A percentile compares a stretch with the other conserved stretches of the same genome.
phyloP scores from a whole-genome alignment of 192 early-diverging fungal species.

The Gryganskiella cystojenkinii region DNA sequence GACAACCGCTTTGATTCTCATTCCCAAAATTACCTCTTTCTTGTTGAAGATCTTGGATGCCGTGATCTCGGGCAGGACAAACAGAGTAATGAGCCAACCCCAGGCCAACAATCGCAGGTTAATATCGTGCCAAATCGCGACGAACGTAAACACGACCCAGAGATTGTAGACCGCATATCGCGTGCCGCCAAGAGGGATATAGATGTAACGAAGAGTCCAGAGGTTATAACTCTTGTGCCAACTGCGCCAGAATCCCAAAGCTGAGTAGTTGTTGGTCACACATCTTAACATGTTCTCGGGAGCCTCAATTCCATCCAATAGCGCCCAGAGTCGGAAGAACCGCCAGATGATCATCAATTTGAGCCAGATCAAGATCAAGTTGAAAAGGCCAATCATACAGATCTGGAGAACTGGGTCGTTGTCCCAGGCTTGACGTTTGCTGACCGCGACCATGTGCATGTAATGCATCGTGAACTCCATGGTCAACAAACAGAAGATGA shows the following conservation, averaged over 20 bases:
- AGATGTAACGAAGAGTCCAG: slow-evolving; percentile 91
- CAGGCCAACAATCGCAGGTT: slow-evolving; percentile 85
- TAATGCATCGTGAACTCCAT: slow-evolving; percentile 94
- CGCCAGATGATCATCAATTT: slow-evolving; percentile 95
- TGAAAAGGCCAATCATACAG: slow-evolving; percentile 88
- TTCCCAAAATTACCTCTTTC: slow-evolving; percentile 58
- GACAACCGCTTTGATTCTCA: no score
- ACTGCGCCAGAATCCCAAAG: slow-evolving; percentile 93
- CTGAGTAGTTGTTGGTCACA: slow-evolving; percentile 96
- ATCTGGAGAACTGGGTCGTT: slow-evolving; percentile 84
- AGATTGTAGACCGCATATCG: slow-evolving; percentile 78
- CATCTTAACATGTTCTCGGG: slow-evolving; percentile 97
- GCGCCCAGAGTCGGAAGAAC: slow-evolving; percentile 96
- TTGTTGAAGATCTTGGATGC: slow-evolving; percentile 65
- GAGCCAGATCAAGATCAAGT: slow-evolving; percentile 93
- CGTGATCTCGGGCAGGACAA: slow-evolving; percentile 89
- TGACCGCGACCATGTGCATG: slow-evolving; percentile 92
- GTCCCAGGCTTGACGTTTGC: slow-evolving; percentile 87
- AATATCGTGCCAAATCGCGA: slow-evolving; percentile 98
- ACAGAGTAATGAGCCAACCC: slow-evolving; percentile 90
- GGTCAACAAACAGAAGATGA: slow-evolving; percentile 67
- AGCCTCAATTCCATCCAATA: slow-evolving; percentile 89
- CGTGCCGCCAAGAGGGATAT: slow-evolving; percentile 91
- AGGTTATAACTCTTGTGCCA: slow-evolving; percentile 97
- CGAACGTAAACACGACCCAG: slow-evolving; percentile 94